phyloP scores from a whole-genome alignment of 371 early-diverging fungal genomes.

The Capillidium rhysosporum region DNA sequence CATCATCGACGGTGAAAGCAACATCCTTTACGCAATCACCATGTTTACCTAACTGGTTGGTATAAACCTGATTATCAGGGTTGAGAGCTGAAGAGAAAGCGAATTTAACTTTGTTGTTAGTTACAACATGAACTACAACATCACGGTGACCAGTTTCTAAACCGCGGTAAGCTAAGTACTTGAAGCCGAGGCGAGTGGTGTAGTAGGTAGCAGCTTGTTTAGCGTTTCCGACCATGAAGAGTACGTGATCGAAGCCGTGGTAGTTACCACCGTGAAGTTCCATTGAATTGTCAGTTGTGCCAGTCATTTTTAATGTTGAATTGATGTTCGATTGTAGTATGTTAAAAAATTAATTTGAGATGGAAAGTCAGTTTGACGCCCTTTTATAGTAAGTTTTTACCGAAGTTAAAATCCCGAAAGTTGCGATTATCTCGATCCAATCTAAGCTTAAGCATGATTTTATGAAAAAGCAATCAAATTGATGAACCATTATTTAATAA shows the following conservation, averaged over 20 bases:
- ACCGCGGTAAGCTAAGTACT: slow-evolving; percentile 80
- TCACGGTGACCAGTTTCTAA: slow-evolving; percentile 87
- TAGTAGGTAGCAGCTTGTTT: slow-evolving; percentile 89
- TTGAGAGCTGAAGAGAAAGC: slow-evolving; percentile 81
- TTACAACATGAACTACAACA: slow-evolving; percentile 66
- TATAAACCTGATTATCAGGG: slow-evolving; percentile 55
- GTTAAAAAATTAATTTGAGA: too few species aligned
- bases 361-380: too few species aligned
- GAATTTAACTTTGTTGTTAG: slow-evolving; percentile 58
- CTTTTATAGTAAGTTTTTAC: too few species aligned
- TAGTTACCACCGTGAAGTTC: slow-evolving; percentile 3
- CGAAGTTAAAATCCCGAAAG: too few species aligned
- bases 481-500: too few species aligned
- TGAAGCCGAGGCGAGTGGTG: slow-evolving; percentile 73
- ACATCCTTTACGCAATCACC: slow-evolving; percentile 94
- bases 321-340: too few species aligned
- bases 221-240: slow-evolving; percentile 80
- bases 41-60: slow-evolving; percentile 51
- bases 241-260: slow-evolving; percentile 42
- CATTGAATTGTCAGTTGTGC: neutral
- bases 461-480: too few species aligned
- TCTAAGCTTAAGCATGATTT: too few species aligned
- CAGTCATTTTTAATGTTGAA: neutral
- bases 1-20: slow-evolving; percentile 81
- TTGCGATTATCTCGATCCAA: too few species aligned